phyloP scores from a whole-genome alignment of 2,329 filamentous ascomycete species.

The Cladosporium oxysporum region DNA sequence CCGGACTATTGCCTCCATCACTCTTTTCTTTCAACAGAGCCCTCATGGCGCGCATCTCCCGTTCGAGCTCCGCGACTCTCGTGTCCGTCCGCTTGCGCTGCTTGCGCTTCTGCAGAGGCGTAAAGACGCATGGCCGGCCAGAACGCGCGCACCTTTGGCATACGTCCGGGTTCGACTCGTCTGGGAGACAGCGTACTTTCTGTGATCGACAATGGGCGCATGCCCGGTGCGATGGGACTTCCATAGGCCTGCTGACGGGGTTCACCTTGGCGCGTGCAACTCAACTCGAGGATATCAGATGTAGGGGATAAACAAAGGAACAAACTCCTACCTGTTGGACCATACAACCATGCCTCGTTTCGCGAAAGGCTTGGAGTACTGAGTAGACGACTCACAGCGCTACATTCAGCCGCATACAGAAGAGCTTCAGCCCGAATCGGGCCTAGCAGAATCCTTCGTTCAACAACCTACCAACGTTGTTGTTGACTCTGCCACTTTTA shows the following conservation, averaged over 20 bases:
- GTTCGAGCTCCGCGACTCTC: conserved; percentile 48
- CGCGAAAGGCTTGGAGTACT: neutral
- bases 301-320: neutral
- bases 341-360: neutral
- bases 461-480: neutral
- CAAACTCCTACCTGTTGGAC: neutral
- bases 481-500: neutral
- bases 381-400: neutral
- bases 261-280: neutral
- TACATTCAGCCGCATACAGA: conserved; percentile 1
- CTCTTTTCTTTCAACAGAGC: conserved; percentile 39
- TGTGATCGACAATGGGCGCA: conserved; percentile 47
- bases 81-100: conserved; percentile 49
- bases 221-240: conserved; percentile 38
- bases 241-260: conserved; percentile 12
- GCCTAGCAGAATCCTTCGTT: conserved; percentile 9
- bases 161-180: conserved; percentile 30
- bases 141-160: conserved; percentile 46
- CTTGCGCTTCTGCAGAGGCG: conserved; percentile 44
- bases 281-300: neutral
- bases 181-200: conserved; percentile 47
- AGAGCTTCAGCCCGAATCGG: conserved; percentile 3
- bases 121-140: conserved; percentile 43
- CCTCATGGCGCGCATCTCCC: conserved; percentile 46
- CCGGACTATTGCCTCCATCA: conserved; percentile 14